Base-by-base conservation (phyloP, 805 yeast genomes). In the Metschnikowia continentalis region DNA sequence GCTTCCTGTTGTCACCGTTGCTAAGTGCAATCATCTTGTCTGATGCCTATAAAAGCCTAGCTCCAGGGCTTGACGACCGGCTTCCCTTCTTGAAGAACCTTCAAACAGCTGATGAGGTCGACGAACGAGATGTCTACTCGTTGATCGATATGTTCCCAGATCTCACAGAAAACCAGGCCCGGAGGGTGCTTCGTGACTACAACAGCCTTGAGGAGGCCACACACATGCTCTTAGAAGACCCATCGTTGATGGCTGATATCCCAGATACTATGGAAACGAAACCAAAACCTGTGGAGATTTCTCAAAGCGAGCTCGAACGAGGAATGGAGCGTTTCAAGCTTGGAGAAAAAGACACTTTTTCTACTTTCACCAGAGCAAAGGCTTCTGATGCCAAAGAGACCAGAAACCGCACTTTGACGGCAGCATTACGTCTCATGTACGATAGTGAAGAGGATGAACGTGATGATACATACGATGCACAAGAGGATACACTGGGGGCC, bases 391-490 rank as follows among this genome's bases (percentile, higher is more conserved):
- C n/a, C 42, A 52, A 22, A 48, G 80, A 78, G 32, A 60, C 80
- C n/a, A 79, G 77, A 59, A 79, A 83, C 60, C 78, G 72, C 55
- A 82, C 88, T 0, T 64, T 86, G 40, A 68, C 77, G 0, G 77
- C 81, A 20, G 90, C 91, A 1, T 66, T 87, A 54, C 70, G 81
- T 40, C 64, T 86, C 54, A 68, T 88, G 54, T 85, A 86, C 57
- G 86, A 85, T 41, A 76, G 82, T 6, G 92, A 88, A 60, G 96
- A 89, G 56, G 96, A 88, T 64, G 96, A 89, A 59, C 83, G 86
- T 2, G 96, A 89, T 62, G 96, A 88, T 57, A 84, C 91, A 0
- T 70, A 84, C 61, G 82, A 77, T 51, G 89, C 82, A 39, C 77
- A 77, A 49, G 82, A 78, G 49, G 59, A 67, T 39, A 72, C 79